Evolutionary conservation across 192 early-diverging fungal species (phyloP).

Genomic region (Gaertneriomyces sp.): DNA sequence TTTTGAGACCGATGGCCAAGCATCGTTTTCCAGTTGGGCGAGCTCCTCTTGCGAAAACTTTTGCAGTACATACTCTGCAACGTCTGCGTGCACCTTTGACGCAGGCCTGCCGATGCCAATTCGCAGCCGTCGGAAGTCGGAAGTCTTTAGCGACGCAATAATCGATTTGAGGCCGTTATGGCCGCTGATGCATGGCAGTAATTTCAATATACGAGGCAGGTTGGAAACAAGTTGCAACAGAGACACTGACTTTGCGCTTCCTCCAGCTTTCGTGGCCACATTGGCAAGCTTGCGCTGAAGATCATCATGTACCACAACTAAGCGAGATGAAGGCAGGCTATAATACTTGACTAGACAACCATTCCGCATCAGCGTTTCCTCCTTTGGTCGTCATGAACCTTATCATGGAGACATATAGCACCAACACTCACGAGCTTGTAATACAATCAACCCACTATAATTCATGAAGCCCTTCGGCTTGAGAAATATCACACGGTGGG

Average conservation of each 20-base stretch:
- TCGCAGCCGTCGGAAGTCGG: constrained; percentile 55
- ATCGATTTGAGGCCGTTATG: constrained; percentile 76
- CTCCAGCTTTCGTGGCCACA: constrained; percentile 54
- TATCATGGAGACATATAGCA: neutral
- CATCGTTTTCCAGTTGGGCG: no score
- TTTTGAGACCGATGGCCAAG: no score
- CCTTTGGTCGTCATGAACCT: neutral
- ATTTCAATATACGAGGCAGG: neutral
- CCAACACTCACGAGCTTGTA: constrained; percentile 52
- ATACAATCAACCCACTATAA: constrained; percentile 58
- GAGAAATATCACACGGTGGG: constrained; percentile 45
- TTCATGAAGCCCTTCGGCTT: constrained; percentile 71
- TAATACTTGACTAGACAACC: constrained; percentile 42
- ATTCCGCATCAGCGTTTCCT: neutral
- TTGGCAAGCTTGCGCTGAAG: constrained; percentile 64
- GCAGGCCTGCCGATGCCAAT: constrained; percentile 69
- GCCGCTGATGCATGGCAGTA: constrained; percentile 34
- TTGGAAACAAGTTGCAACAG: neutral
- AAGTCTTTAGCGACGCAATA: constrained; percentile 43
- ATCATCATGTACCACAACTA: constrained; percentile 72
- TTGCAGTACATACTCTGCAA: constrained; percentile 58
- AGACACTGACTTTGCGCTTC: constrained; percentile 53
- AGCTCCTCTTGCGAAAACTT: constrained; percentile 47
- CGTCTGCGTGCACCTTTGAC: constrained; percentile 33
- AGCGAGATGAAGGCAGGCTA: constrained; percentile 36